Evolutionary conservation across 2,329 filamentous ascomycete species (phyloP).

Genomic region (Colletotrichum acutatum): DNA sequence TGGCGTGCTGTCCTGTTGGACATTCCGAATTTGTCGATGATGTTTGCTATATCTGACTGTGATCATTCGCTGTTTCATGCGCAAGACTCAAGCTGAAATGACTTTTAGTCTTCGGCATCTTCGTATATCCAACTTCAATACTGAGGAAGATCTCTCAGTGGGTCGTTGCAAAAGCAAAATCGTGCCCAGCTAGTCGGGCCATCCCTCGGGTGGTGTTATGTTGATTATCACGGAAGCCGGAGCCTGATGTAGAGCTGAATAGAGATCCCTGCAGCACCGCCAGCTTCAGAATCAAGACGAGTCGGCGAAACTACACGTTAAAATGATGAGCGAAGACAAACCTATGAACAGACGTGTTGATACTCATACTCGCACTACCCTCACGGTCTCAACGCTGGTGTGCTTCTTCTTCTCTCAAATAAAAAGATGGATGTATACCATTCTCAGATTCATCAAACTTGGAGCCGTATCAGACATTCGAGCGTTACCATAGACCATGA

Average conservation of each 20-base stretch:
- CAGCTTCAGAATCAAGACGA: not conserved
- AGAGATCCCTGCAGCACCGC: not conserved
- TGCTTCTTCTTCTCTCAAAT: not conserved
- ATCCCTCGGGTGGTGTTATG: not conserved
- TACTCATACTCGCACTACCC: not conserved
- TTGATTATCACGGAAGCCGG: not conserved
- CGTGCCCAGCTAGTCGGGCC: not conserved
- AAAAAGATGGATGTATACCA: not conserved
- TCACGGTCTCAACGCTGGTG: not conserved
- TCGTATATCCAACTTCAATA: not conserved
- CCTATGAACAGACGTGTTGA: not conserved
- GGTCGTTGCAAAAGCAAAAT: not conserved
- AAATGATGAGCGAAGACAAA: not conserved
- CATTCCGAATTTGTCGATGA: not conserved
- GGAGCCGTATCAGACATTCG: not conserved
- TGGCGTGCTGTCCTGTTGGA: not conserved
- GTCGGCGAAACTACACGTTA: not conserved
- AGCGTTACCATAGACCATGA: not conserved
- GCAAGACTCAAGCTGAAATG: not conserved
- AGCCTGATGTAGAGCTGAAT: not conserved
- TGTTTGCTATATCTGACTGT: not conserved
- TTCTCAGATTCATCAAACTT: not conserved
- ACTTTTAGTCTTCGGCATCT: not conserved
- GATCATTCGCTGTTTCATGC: not conserved
- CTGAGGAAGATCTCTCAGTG: not conserved